Evolutionary conservation across 768 basidiomycete species (phyloP).

Genomic region (Kwoniella sp.): DNA sequence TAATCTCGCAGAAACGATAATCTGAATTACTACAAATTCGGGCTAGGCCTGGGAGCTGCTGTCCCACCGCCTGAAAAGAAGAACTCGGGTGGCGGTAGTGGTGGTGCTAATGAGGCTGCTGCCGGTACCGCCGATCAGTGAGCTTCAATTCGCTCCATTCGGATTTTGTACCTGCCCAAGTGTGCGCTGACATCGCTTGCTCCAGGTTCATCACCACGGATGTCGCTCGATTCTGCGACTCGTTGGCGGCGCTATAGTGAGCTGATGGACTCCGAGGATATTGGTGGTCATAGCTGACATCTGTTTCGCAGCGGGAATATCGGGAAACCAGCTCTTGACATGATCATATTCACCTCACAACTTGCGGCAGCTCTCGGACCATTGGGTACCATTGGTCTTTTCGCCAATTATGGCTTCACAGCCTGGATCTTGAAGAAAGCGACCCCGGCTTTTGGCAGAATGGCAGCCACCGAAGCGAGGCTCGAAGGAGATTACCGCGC

Average conservation of each 20-base stretch:
- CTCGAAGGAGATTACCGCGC: slow-evolving; percentile 90
- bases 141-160: slow-evolving; percentile 15
- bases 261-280: slow-evolving; percentile 45
- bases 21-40: slow-evolving; percentile 58
- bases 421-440: slow-evolving; percentile 77
- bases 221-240: slow-evolving; percentile 83
- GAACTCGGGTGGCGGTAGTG: slow-evolving; percentile 16
- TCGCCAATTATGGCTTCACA: slow-evolving; percentile 83
- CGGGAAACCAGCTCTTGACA: slow-evolving; percentile 86
- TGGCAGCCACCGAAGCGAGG: slow-evolving; percentile 83
- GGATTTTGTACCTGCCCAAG: too few species aligned
- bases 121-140: slow-evolving; percentile 76
- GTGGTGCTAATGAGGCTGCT: slow-evolving; percentile 36
- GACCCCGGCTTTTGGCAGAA: slow-evolving; percentile 87
- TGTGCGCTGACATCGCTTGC: neutral
- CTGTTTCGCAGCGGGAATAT: slow-evolving; percentile 72
- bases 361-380: slow-evolving; percentile 82
- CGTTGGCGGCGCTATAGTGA: slow-evolving; percentile 82
- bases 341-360: slow-evolving; percentile 88
- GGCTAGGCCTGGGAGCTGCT: slow-evolving; percentile 50
- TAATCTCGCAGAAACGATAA: slow-evolving; percentile 53
- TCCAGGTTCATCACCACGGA: slow-evolving; percentile 85
- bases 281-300: neutral
- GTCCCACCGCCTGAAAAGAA: slow-evolving; percentile 16
- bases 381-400: slow-evolving; percentile 77